Evolutionary conservation across 352 stramenopile species (phyloP).

Genomic region (Phytophthora palmivora): DNA sequence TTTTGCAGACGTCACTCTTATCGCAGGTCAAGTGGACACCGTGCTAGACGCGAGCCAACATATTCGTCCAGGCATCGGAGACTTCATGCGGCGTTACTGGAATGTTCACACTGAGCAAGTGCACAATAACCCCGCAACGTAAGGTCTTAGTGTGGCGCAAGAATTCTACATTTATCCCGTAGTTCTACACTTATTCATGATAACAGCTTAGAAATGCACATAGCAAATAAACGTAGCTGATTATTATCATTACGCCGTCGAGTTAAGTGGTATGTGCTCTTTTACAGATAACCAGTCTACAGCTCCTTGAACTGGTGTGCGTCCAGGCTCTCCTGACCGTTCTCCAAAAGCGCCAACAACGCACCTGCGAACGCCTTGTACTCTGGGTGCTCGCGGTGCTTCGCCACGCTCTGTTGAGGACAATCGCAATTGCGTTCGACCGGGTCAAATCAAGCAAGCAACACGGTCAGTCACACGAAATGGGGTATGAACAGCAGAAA

Average conservation of each 20-base stretch:
- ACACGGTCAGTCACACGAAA: slow-evolving; percentile 3
- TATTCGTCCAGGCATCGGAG: slow-evolving; percentile 48
- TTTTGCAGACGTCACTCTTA: slow-evolving; percentile 43
- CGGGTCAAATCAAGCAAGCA: neutral
- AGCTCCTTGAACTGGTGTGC: slow-evolving; percentile 1
- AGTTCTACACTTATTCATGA: no score
- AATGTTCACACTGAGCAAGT: slow-evolving; percentile 18
- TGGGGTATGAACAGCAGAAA: neutral
- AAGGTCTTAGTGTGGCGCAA: no score
- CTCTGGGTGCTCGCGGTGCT: slow-evolving; percentile 22
- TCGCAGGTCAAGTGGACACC: slow-evolving; percentile 60
- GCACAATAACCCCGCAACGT: neutral
- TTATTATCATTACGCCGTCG: no score
- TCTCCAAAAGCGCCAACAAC: slow-evolving; percentile 22
- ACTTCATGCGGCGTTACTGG: slow-evolving; percentile 56
- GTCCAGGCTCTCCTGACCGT: slow-evolving; percentile 22
- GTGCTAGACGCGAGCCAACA: slow-evolving; percentile 43
- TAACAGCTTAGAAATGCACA: no score
- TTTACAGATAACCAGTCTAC: no score
- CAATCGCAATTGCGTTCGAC: neutral
- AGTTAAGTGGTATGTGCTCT: no score
- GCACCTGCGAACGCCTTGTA: slow-evolving; percentile 20
- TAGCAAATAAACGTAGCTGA: no score
- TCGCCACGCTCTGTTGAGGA: slow-evolving; percentile 20
- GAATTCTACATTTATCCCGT: no score